phyloP scores from a whole-genome alignment of 2,329 filamentous ascomycete genomes.

The Ceratocystis eucalypticola region DNA sequence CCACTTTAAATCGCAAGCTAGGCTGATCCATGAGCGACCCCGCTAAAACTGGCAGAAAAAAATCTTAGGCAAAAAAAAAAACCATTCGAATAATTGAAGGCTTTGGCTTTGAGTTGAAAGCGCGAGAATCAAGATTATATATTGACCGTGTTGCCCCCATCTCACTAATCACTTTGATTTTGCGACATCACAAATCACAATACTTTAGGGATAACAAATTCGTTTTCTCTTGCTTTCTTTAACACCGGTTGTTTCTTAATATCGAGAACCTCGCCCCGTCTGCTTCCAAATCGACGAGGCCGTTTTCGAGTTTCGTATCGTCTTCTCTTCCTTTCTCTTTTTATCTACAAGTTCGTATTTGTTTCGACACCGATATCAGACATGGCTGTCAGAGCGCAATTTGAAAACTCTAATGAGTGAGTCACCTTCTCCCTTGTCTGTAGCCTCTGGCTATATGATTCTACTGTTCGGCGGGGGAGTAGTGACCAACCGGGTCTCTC shows the following conservation, averaged over 20 bases:
- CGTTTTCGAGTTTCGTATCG: neutral
- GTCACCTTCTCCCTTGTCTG: conserved; percentile 24
- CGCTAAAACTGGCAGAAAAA: conserved; percentile 14
- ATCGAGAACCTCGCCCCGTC: neutral
- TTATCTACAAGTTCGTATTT: neutral
- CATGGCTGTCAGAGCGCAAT: conserved; percentile 60
- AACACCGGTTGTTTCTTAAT: neutral
- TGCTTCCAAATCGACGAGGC: neutral
- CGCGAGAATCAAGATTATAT: neutral
- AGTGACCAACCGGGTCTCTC: neutral
- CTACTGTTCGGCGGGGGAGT: neutral
- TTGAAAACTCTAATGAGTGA: conserved; percentile 86
- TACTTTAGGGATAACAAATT: neutral
- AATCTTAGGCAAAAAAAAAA: conserved; percentile 1
- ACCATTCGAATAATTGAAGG: neutral
- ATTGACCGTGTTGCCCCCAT: neutral
- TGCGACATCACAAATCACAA: neutral
- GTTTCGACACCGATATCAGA: conserved; percentile 21
- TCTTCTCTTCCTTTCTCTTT: neutral
- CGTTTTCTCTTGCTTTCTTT: neutral
- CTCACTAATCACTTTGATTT: neutral
- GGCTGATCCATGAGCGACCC: neutral
- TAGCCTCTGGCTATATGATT: neutral
- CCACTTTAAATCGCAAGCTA: neutral
- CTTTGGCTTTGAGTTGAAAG: no score